Percentiles rank a stretch among this genome's conserved stretches.
These are phyloP conservation scores for Cenchrus purpureus DNA, from an alignment of 176 grass and related monocot genomes.

Conservation along the genomic window DNA sequence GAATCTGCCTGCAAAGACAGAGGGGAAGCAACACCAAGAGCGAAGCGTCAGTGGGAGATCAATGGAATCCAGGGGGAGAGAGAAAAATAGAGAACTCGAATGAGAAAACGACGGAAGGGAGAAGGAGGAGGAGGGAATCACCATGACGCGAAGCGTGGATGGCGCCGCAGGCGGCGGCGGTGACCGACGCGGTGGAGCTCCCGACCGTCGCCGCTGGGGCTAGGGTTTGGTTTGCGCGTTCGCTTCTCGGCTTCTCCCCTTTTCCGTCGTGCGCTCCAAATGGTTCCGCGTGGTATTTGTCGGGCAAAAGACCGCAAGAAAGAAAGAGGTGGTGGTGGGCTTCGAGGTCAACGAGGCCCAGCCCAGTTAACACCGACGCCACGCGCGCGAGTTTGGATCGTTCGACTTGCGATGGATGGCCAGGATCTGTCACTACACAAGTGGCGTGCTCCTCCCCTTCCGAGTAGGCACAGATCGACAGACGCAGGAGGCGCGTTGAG, in stretches of 20 bases:
- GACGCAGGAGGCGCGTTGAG: neutral
- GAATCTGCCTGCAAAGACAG: constrained; percentile 60
- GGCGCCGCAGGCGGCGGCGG: neutral
- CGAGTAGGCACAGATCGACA: neutral
- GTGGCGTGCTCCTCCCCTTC: neutral
- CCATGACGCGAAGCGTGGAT: constrained; percentile 35
- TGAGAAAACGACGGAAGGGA: neutral
- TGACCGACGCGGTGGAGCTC: neutral
- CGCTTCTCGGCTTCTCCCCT: neutral
- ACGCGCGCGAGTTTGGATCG: neutral
- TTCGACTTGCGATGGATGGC: neutral
- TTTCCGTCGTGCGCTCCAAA: neutral
- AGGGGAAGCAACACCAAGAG: neutral
- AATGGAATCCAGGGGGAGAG: neutral
- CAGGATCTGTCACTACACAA: neutral
- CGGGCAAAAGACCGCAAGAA: neutral
- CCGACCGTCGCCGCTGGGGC: neutral
- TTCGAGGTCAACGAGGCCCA: neutral
- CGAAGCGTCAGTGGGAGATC: constrained; percentile 35
- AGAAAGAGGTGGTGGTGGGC: neutral
- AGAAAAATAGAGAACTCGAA: neutral
- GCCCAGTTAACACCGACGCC: neutral
- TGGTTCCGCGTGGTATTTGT: neutral
- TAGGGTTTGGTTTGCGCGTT: constrained; percentile 47
- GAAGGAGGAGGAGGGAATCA: neutral